Conservation (phyloP, 257 asterid genomes). For the Salvia hispanica region DNA sequence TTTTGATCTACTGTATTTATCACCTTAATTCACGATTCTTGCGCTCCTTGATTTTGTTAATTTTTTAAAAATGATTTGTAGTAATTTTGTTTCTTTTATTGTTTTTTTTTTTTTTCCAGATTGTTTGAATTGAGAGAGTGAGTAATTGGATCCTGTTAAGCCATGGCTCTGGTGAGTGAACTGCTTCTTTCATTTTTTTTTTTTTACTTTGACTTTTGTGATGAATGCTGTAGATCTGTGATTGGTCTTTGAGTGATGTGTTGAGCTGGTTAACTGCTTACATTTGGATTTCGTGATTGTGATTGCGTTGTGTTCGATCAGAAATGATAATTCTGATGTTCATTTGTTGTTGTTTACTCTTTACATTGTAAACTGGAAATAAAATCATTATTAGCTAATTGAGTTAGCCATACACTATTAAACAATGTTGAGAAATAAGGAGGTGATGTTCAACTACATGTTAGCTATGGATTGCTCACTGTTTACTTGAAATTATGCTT, state of each 20-base stretch:
- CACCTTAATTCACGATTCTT: not conserved
- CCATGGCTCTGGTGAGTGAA: constrained; percentile 76
- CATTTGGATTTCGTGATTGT: not conserved
- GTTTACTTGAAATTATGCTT: not conserved
- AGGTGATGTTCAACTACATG: not conserved
- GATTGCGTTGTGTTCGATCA: too few relatives aligned
- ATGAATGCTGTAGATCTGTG: constrained; percentile 38
- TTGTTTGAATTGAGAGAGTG: constrained; percentile 31
- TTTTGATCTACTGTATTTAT: too few relatives aligned
- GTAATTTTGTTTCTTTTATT: not conserved
- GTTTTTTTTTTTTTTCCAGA: constrained; percentile 28
- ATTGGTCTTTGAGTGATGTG: not conserved
- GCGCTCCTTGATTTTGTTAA: not conserved
- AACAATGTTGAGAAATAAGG: not conserved
- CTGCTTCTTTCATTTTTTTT: not conserved
- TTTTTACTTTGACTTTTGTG: not conserved
- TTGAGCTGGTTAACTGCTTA: not conserved
- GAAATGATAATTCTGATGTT: not conserved
- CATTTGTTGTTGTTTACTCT: not conserved
- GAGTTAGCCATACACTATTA: not conserved
- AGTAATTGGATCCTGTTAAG: constrained; percentile 37
- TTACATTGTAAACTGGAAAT: not conserved
- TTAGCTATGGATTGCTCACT: not conserved
- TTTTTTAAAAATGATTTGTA: not conserved
- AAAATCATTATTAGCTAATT: not conserved